Evolutionary conservation across 768 basidiomycete genomes (phyloP).

Genomic region (Boletus barrowsii): DNA sequence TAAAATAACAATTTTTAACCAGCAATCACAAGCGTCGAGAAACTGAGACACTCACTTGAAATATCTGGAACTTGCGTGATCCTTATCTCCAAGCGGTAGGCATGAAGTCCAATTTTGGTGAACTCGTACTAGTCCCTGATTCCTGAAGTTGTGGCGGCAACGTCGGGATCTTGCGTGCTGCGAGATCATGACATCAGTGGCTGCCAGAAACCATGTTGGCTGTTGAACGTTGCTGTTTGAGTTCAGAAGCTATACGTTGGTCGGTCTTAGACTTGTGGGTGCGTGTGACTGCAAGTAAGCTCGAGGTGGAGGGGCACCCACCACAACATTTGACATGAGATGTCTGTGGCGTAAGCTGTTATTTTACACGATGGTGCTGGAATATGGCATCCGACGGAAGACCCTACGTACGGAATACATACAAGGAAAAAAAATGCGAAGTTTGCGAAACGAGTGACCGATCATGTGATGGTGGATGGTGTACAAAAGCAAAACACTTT

Average conservation of each 20-base stretch:
- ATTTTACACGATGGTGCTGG: too few relatives aligned
- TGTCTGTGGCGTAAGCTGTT: too few relatives aligned
- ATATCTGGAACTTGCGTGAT: conserved; percentile 11
- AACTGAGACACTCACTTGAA: conserved; percentile 19
- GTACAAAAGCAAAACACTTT: background rate
- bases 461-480: background rate
- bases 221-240: background rate
- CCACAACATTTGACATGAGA: background rate
- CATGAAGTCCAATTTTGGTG: conserved; percentile 2
- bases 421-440: background rate
- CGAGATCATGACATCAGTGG: background rate
- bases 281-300: background rate
- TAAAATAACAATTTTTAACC: background rate
- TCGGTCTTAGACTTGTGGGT: background rate
- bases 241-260: background rate
- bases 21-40: background rate
- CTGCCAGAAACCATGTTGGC: background rate
- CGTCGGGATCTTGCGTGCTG: background rate
- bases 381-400: background rate
- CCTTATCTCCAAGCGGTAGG: background rate
- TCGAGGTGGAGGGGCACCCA: too few relatives aligned
- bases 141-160: background rate
- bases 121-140: background rate
- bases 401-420: conserved; percentile 3
- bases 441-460: too few relatives aligned